Conservation (phyloP, 1,284 basidiomycete species). For the Cutaneotrichosporon sp. region DNA sequence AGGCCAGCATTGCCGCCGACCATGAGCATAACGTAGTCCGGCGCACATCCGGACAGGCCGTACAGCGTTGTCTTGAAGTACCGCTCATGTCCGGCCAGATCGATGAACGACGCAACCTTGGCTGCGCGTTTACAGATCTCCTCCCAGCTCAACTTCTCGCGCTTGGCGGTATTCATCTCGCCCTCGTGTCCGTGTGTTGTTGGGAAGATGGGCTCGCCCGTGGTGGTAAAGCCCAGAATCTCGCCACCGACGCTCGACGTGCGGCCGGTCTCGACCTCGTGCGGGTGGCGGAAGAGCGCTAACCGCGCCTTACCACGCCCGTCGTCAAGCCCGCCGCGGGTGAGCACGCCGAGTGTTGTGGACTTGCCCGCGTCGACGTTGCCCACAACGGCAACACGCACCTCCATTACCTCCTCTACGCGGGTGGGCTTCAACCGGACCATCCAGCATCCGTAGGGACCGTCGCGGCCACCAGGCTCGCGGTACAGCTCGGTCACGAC, state of each 20-base stretch:
- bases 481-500: slow-evolving; percentile 42
- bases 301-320: slow-evolving; percentile 90
- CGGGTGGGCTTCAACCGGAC: slow-evolving; percentile 40
- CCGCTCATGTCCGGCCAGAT: slow-evolving; percentile 84
- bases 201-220: slow-evolving; percentile 71
- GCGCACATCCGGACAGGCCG: slow-evolving; percentile 86
- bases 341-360: slow-evolving; percentile 70
- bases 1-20: slow-evolving; percentile 90
- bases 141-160: slow-evolving; percentile 90
- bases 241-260: slow-evolving; percentile 96
- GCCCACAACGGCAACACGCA: slow-evolving; percentile 90
- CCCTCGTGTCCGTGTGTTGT: slow-evolving; percentile 56
- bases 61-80: slow-evolving; percentile 83
- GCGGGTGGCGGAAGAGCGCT: slow-evolving; percentile 91
- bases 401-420: slow-evolving; percentile 60
- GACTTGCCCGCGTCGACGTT: slow-evolving; percentile 85
- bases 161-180: slow-evolving; percentile 59
- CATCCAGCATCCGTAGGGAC: slow-evolving; percentile 39
- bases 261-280: slow-evolving; percentile 92
- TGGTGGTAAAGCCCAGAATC: slow-evolving; percentile 78
- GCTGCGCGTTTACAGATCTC: slow-evolving; percentile 86
- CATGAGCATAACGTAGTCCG: slow-evolving; percentile 93
- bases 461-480: slow-evolving; percentile 8
- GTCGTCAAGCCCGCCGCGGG: slow-evolving; percentile 79
- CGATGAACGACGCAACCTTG: slow-evolving; percentile 93